Percentiles rank a stretch among this genome's conserved stretches.
These are phyloP conservation scores for Saccharomyces uvarum DNA, from an alignment of 1,139 yeast genomes.

Conservation along the genomic window DNA sequence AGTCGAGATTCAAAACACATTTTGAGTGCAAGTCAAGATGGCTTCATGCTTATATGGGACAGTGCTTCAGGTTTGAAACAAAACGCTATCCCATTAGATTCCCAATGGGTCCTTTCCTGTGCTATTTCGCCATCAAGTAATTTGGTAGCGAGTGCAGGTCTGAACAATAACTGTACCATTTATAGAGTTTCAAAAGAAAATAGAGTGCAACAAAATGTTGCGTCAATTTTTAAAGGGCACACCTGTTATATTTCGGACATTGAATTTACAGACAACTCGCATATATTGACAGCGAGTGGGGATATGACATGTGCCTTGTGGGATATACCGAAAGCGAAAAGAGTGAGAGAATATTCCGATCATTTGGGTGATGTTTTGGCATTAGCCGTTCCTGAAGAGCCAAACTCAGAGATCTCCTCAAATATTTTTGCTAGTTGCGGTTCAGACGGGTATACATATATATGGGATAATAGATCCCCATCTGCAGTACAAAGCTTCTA, in stretches of 20 bases:
- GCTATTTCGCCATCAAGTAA: slow-evolving; percentile 61
- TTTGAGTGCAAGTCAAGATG: slow-evolving; percentile 79
- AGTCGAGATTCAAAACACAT: slow-evolving; percentile 50
- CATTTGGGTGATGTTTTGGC: slow-evolving; percentile 77
- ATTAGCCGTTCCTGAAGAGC: slow-evolving; percentile 33
- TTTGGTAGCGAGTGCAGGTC: slow-evolving; percentile 72
- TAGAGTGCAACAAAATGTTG: slow-evolving; percentile 40
- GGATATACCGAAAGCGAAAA: slow-evolving; percentile 62
- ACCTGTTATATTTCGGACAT: slow-evolving; percentile 75
- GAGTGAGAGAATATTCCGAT: slow-evolving; percentile 53
- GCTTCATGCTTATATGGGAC: slow-evolving; percentile 81
- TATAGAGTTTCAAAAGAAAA: slow-evolving; percentile 41
- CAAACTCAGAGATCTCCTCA: slow-evolving; percentile 12
- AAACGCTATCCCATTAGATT: slow-evolving; percentile 61
- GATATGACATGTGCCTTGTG: slow-evolving; percentile 76
- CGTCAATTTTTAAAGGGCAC: slow-evolving; percentile 64
- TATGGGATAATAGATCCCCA: slow-evolving; percentile 63
- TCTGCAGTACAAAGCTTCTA: slow-evolving; percentile 51
- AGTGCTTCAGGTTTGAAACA: slow-evolving; percentile 63
- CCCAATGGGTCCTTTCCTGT: slow-evolving; percentile 74
- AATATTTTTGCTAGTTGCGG: slow-evolving; percentile 60
- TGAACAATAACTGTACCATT: slow-evolving; percentile 70
- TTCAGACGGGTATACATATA: slow-evolving; percentile 61
- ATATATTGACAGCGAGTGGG: slow-evolving; percentile 69
- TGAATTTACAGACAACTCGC: slow-evolving; percentile 50